A percentile compares a stretch with the other conserved stretches of the same genome.
phyloP scores from a whole-genome alignment of 768 basidiomycete species.

The Kwoniella dendrophila region DNA sequence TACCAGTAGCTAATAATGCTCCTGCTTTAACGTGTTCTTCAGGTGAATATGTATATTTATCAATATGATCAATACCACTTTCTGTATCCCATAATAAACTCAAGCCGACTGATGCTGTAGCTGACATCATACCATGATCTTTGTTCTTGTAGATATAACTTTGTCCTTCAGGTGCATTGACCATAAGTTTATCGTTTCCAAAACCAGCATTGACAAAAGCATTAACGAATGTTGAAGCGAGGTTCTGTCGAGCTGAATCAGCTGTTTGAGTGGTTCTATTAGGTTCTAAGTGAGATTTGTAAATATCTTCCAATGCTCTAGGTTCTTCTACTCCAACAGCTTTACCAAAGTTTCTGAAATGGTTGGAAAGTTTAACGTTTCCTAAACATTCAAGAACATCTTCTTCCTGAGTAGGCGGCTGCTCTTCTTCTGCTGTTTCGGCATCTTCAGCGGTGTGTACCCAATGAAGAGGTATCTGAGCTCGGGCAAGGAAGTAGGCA shows the following conservation, averaged over 20 bases:
- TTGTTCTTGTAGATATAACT: conserved; percentile 99
- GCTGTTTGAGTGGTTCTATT: conserved; percentile 77
- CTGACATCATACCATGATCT: conserved; percentile 98
- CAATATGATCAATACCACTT: conserved; percentile 86
- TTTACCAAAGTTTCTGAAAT: conserved; percentile 89
- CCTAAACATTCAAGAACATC: conserved; percentile 83
- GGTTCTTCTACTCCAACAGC: conserved; percentile 87
- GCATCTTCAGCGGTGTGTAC: conserved; percentile 64
- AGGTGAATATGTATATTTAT: conserved; percentile 94
- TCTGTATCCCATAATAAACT: conserved; percentile 96
- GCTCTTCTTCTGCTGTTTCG: conserved; percentile 62
- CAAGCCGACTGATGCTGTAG: conserved; percentile 89
- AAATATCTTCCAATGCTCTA: conserved; percentile 92
- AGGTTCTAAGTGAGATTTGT: conserved; percentile 93
- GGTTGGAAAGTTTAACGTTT: conserved; percentile 77
- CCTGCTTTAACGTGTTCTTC: conserved; percentile 99
- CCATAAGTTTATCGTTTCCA: conserved; percentile 98
- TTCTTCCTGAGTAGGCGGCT: conserved; percentile 69
- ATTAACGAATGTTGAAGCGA: conserved; percentile 97
- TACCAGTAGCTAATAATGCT: conserved; percentile 89
- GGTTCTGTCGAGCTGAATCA: conserved; percentile 89
- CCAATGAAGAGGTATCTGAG: conserved; percentile 89
- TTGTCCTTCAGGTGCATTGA: conserved; percentile 89
- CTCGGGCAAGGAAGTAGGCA: conserved; percentile 87
- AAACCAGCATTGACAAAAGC: conserved; percentile 99